Percentiles rank a stretch among this genome's conserved stretches.
Conservation (phyloP, 1,284 basidiomycete species). For the Jaminaea rosea region DNA sequence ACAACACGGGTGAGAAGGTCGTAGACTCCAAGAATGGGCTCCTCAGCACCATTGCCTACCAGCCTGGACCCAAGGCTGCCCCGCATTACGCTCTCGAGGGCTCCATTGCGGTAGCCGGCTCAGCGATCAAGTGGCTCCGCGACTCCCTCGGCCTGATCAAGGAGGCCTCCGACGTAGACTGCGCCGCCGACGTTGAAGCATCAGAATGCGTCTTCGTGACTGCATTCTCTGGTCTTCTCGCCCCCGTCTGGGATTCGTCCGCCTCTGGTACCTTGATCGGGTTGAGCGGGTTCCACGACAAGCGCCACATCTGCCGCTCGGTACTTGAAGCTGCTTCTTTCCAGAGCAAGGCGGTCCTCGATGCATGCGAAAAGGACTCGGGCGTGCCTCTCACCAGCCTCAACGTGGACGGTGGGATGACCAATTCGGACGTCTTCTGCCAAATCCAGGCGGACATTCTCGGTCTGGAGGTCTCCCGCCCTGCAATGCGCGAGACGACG, state of each 20-base stretch:
- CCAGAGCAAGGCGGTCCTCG: constrained; percentile 86
- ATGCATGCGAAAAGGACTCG: constrained; percentile 83
- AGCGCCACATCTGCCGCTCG: constrained; percentile 75
- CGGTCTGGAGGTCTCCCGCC: constrained; percentile 80
- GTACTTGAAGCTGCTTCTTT: constrained; percentile 72
- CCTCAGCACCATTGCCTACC: constrained; percentile 89
- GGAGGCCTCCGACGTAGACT: constrained; percentile 66
- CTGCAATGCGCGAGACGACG: constrained; percentile 96
- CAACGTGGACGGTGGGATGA: constrained; percentile 69
- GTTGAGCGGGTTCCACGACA: constrained; percentile 83
- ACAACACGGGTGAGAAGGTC: constrained; percentile 80
- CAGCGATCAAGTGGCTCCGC: constrained; percentile 88
- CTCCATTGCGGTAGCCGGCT: constrained; percentile 87
- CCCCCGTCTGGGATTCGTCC: constrained; percentile 76
- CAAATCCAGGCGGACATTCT: constrained; percentile 83
- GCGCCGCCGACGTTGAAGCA: constrained; percentile 68
- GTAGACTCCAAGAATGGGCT: constrained; percentile 78
- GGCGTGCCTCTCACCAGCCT: constrained; percentile 63
- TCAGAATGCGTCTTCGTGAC: constrained; percentile 95
- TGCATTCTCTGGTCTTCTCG: constrained; percentile 82
- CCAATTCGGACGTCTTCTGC: constrained; percentile 63
- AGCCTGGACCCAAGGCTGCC: constrained; percentile 67
- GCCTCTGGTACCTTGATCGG: constrained; percentile 70
- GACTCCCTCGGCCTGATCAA: constrained; percentile 80
- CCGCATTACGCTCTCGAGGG: constrained; percentile 91